Evolutionary conservation across 306 rosid species (phyloP).

Genomic region (Gillenia trifoliata): DNA sequence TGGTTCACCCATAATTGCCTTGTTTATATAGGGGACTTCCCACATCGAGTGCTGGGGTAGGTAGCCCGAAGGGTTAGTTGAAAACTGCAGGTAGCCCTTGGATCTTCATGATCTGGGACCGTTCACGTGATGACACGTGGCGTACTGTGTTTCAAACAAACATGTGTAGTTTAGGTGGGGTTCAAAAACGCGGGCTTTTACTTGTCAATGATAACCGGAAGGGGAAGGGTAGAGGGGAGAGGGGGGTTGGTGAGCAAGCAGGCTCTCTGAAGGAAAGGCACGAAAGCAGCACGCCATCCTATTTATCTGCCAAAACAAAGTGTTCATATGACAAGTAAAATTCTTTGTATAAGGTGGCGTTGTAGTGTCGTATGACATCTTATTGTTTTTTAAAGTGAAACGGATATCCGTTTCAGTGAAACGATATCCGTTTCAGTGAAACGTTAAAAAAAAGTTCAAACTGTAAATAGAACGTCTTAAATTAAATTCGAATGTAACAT

Average conservation of each 20-base stretch:
- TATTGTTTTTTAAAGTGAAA: no score
- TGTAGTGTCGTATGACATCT: not conserved
- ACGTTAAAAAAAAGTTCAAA: not conserved
- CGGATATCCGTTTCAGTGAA: no score
- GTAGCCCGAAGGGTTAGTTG: slow-evolving; percentile 84
- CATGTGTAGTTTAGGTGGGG: not conserved
- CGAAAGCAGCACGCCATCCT: slow-evolving; percentile 29
- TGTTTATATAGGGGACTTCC: slow-evolving; percentile 31
- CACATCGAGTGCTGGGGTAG: slow-evolving; percentile 48
- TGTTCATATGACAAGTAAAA: not conserved
- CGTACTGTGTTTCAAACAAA: not conserved
- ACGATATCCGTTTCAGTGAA: no score
- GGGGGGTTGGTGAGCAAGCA: slow-evolving; percentile 24
- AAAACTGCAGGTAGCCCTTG: slow-evolving; percentile 38
- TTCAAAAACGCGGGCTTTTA: slow-evolving; percentile 17
- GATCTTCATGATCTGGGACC: slow-evolving; percentile 27
- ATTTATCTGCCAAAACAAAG: not conserved
- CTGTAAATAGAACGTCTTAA: not conserved
- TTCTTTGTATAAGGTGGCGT: not conserved
- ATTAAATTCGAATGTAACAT: not conserved
- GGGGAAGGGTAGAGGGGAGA: not conserved
- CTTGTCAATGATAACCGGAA: slow-evolving; percentile 13
- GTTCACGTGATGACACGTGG: slow-evolving; percentile 43
- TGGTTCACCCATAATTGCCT: not conserved
- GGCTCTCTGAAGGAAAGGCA: not conserved